A percentile compares a stretch with the other conserved stretches of the same genome.
Conservation (phyloP, 176 grass and related monocot genomes). For the Raddia guianensis region DNA sequence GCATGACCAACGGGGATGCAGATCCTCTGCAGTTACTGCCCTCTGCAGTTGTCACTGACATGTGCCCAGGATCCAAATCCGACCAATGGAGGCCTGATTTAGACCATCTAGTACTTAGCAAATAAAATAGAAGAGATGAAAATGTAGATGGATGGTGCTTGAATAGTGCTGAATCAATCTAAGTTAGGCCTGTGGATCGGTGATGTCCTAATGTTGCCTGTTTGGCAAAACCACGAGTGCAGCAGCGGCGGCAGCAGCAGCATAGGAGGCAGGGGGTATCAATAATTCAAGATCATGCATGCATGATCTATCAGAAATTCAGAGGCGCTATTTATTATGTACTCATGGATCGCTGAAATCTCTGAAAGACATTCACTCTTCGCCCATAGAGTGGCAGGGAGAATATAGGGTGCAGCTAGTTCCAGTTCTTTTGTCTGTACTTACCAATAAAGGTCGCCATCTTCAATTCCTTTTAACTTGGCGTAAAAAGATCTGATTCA, state of each 20-base stretch:
- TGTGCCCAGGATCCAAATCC: no score
- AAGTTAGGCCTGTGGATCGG: no score
- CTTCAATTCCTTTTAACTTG: neutral
- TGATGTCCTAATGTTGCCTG: neutral
- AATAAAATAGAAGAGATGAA: no score
- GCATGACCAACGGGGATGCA: no score
- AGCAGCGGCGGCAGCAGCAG: neutral
- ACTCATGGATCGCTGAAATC: neutral
- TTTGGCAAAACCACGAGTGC: neutral
- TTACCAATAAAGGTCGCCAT: neutral
- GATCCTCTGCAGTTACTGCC: no score
- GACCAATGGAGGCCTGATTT: no score
- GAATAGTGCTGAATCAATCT: no score
- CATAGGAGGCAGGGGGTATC: neutral
- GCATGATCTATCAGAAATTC: neutral
- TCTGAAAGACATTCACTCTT: conserved; percentile 17
- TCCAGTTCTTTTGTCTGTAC: conserved; percentile 15
- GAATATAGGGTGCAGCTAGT: neutral
- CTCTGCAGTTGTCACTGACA: no score
- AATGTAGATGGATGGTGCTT: no score
- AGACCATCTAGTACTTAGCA: no score
- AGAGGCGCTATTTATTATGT: conserved; percentile 2
- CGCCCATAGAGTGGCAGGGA: neutral
- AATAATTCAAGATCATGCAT: neutral
- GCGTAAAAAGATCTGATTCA: conserved; percentile 4